Evolutionary conservation across 495 filamentous ascomycete genomes (phyloP).

Genomic region (Stereocaulon alpinum): DNA sequence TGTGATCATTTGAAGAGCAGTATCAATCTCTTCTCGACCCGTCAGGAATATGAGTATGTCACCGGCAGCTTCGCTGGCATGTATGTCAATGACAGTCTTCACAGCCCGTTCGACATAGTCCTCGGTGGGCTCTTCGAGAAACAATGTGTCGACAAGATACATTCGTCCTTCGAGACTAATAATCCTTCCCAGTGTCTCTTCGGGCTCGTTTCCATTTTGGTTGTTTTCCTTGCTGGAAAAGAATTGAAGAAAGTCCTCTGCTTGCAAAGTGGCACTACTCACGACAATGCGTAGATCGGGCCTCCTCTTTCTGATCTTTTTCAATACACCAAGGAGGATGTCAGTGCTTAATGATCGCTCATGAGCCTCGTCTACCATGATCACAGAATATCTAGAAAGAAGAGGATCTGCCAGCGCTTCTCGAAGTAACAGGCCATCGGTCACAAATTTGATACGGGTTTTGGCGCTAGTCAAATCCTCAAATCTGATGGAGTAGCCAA

Average conservation of each 20-base stretch:
- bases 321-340: conserved; percentile 83
- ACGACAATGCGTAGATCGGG: conserved; percentile 81
- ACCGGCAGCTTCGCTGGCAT: conserved; percentile 71
- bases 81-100: conserved; percentile 87
- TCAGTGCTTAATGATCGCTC: conserved; percentile 93
- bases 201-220: conserved; percentile 10
- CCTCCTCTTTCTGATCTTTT: conserved; percentile 79
- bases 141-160: conserved; percentile 85
- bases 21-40: conserved; percentile 88
- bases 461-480: conserved; percentile 84
- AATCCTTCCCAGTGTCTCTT: conserved; percentile 52
- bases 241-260: conserved; percentile 77
- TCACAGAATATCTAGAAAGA: conserved; percentile 84
- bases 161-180: conserved; percentile 85
- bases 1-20: conserved; percentile 62
- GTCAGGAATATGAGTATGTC: conserved; percentile 91
- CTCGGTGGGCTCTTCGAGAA: conserved; percentile 68
- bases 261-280: conserved; percentile 89
- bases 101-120: conserved; percentile 84
- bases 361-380: conserved; percentile 99
- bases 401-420: conserved; percentile 91
- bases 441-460: conserved; percentile 92
- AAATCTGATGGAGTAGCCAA: conserved; percentile 90
- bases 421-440: conserved; percentile 87
- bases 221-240: conserved; percentile 47